Percentiles rank a stretch among this genome's conserved stretches.
phyloP scores from a whole-genome alignment of 805 yeast species.

The Millerago galiae region DNA sequence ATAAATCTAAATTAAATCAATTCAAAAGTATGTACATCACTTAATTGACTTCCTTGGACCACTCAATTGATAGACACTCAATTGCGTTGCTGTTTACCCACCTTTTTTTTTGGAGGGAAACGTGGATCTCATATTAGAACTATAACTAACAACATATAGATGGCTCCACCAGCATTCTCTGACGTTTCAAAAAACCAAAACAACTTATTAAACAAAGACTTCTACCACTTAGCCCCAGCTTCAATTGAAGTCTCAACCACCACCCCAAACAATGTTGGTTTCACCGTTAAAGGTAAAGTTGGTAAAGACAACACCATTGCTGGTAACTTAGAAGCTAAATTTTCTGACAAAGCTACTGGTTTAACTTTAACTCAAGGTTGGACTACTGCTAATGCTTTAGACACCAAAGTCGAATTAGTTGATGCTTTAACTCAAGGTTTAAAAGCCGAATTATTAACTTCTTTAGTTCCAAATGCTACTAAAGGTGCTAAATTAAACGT shows the following conservation, averaged over 20 bases:
- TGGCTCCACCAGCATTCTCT: constrained; percentile 87
- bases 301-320: constrained; percentile 75
- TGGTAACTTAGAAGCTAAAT: constrained; percentile 87
- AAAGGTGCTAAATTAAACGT: constrained; percentile 87
- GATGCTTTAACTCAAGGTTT: constrained; percentile 93
- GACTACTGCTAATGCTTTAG: constrained; percentile 88
- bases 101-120: background rate
- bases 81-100: background rate
- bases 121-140: background rate
- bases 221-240: constrained; percentile 86
- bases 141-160: constrained; percentile 3
- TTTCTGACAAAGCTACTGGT: constrained; percentile 88
- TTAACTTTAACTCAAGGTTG: constrained; percentile 95
- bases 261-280: constrained; percentile 95
- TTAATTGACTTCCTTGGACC: background rate
- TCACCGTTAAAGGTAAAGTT: constrained; percentile 88
- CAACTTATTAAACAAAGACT: constrained; percentile 84
- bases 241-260: constrained; percentile 83
- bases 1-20: background rate
- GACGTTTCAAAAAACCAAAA: constrained; percentile 91
- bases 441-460: constrained; percentile 85
- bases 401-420: constrained; percentile 87
- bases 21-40: background rate
- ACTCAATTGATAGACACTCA: too few species aligned
- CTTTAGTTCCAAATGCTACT: constrained; percentile 78